Conservation (phyloP, 192 early-diverging fungal species). For the Coemansia sp. region DNA sequence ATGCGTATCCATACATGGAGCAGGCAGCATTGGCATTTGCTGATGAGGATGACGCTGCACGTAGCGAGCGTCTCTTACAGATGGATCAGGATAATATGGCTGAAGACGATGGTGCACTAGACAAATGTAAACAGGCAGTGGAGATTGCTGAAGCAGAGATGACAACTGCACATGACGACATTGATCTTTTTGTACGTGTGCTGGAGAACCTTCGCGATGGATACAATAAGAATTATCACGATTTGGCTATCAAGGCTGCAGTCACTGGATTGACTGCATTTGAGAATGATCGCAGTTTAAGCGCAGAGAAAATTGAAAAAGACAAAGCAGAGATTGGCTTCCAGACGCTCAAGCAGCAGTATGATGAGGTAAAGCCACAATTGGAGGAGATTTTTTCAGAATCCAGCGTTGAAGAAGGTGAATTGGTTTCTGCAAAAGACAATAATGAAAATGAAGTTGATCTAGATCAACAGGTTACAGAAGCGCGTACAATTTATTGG, state of each 20-base stretch:
- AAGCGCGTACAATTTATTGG: slow-evolving; percentile 23
- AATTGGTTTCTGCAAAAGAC: background rate
- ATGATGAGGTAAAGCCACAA: slow-evolving; percentile 20
- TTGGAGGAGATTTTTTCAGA: background rate
- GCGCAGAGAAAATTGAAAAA: background rate
- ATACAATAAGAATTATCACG: slow-evolving; percentile 61
- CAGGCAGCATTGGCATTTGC: slow-evolving; percentile 29
- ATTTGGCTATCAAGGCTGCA: slow-evolving; percentile 57
- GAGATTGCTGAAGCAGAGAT: slow-evolving; percentile 27
- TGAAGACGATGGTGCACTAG: slow-evolving; percentile 32
- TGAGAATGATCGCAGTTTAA: slow-evolving; percentile 9
- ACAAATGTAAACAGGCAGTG: slow-evolving; percentile 23
- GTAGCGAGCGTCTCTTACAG: slow-evolving; percentile 23
- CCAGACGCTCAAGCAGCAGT: slow-evolving; percentile 15
- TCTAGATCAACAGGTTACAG: slow-evolving; percentile 6
- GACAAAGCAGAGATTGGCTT: slow-evolving; percentile 9
- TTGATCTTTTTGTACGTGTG: slow-evolving; percentile 8
- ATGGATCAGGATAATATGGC: slow-evolving; percentile 29
- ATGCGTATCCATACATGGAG: slow-evolving; percentile 45
- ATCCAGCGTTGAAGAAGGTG: background rate
- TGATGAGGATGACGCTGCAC: slow-evolving; percentile 31
- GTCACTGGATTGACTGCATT: slow-evolving; percentile 44
- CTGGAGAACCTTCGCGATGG: slow-evolving; percentile 42
- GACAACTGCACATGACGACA: slow-evolving; percentile 25
- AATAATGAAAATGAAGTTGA: background rate